Conservation (phyloP, 768 basidiomycete species). For the Tylopilus vinaceipallidus region DNA sequence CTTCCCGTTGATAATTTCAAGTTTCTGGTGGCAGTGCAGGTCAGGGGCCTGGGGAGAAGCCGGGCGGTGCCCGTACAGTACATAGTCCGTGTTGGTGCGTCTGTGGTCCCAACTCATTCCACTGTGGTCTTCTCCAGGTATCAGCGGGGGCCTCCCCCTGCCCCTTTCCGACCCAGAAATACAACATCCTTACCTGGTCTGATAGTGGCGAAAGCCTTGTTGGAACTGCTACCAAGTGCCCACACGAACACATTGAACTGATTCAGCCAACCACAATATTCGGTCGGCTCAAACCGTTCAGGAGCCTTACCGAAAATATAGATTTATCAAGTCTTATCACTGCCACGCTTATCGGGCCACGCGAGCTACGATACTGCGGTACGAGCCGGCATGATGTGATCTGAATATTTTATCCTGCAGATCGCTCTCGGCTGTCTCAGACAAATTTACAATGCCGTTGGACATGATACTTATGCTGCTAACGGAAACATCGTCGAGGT, state of each 20-base stretch:
- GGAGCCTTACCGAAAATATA: slow-evolving; percentile 24
- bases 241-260: slow-evolving; percentile 61
- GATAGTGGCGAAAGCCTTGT: slow-evolving; percentile 52
- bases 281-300: slow-evolving; percentile 42
- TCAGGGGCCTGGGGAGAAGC: too few relatives aligned
- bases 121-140: too few relatives aligned
- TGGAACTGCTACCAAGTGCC: slow-evolving; percentile 55
- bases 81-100: too few relatives aligned
- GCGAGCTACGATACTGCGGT: slow-evolving; percentile 44
- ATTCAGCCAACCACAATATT: slow-evolving; percentile 75
- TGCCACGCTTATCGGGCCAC: slow-evolving; percentile 30
- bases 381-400: neutral
- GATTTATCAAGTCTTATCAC: neutral
- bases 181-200: slow-evolving; percentile 57
- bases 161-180: slow-evolving; percentile 59
- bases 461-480: slow-evolving; percentile 40
- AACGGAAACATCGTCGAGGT: slow-evolving; percentile 50
- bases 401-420: neutral
- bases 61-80: too few relatives aligned
- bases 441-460: slow-evolving; percentile 53
- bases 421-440: slow-evolving; percentile 54
- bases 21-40: too few relatives aligned
- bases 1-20: too few relatives aligned
- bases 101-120: too few relatives aligned
- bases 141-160: too few relatives aligned